Conservation (phyloP, 345 rosid genomes). For the Heritiera fomes region DNA sequence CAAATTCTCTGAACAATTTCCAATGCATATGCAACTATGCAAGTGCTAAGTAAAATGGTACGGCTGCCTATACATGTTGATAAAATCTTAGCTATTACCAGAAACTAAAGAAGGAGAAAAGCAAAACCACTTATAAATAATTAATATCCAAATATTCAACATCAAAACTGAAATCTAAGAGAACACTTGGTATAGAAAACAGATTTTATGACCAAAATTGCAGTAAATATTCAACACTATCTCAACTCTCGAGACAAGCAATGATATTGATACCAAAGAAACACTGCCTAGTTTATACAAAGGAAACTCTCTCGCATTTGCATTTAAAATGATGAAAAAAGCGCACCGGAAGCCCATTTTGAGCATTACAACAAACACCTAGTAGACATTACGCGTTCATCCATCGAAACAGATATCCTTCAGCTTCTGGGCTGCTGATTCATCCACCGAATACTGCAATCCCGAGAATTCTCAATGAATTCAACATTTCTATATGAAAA, state of each 20-base stretch:
- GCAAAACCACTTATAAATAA: neutral
- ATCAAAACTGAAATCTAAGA: neutral
- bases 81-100: neutral
- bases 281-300: neutral
- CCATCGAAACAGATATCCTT: conserved; percentile 50
- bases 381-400: conserved; percentile 21
- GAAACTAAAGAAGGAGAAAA: neutral
- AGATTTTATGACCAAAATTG: neutral
- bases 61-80: neutral
- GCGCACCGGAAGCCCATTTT: neutral
- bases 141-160: neutral
- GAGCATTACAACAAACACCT: conserved; percentile 52
- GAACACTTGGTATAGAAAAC: neutral
- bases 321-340: neutral
- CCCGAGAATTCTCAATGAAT: conserved; percentile 12
- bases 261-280: neutral
- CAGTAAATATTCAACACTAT: neutral
- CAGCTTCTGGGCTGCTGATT: conserved; percentile 52
- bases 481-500: neutral
- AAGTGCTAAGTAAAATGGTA: neutral
- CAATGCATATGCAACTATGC: neutral
- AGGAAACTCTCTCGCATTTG: neutral
- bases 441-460: conserved; percentile 76
- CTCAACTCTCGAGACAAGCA: neutral
- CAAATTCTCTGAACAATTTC: neutral